Evolutionary conservation across 169 alveolate species (phyloP), one percentile per base, ranked within the genome.

Genomic region (Plasmodium falciparum): DNA sequence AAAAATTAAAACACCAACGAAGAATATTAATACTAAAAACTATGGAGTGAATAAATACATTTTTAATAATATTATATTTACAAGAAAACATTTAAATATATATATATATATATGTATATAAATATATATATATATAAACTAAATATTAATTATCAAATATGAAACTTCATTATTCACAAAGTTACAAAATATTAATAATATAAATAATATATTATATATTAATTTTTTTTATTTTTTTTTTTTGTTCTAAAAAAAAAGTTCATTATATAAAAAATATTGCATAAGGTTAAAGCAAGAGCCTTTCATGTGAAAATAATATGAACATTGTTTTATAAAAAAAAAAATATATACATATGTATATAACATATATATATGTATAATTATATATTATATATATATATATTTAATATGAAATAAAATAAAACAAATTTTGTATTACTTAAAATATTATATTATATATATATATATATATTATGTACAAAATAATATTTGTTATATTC

Each of bases 21-120:
- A 29, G 58, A 59, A 74, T 61, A 59, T n/a, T 26, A 17, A 74
- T 50, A 61, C 69, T 50, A 74, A 74, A 74, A 61, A 74, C 69
- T 50, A 74, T 50, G 49, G 43, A n/a, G 74, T 12, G 47, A 20
- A 74, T 61, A 74, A 43, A 29, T 7, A 66, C 50, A 22, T 17
- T 56, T 56, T 56, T 3, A 39, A 5, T 39, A 39, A 39, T 39
- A 39, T 39, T 39, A 39, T 39, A 39, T 39, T 39, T 39, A 39
- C 47, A 39, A 39, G 47, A 39, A 39, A 39, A 39, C 47, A 39
- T 39, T 33, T 39, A 39, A 72, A 72, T 54, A 73, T 5, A 50
- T 52, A 73, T 52, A 49, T 22, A 73, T 26, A 22, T 8, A 72
- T 49, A 47, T 24, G 24, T 74, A 72, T 72, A 74, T 56, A 74